These are phyloP conservation scores for Teratosphaeria gauchensis DNA, from an alignment of 2,329 filamentous ascomycete species.

Conservation along the genomic window DNA sequence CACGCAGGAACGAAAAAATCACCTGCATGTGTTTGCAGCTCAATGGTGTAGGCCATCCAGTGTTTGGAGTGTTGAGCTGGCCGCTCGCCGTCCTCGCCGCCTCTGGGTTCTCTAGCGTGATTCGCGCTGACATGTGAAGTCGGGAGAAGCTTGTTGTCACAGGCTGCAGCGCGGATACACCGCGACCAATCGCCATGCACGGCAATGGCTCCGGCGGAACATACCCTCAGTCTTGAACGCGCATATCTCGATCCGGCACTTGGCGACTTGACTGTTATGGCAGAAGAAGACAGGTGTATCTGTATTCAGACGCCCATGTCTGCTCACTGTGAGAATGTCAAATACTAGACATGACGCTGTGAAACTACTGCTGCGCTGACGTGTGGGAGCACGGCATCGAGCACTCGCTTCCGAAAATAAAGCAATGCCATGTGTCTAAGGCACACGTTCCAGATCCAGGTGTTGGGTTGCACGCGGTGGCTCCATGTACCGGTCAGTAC, in stretches of 20 bases:
- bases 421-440: not conserved
- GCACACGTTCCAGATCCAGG: not conserved
- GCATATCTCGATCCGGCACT: not conserved
- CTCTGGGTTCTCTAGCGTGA: not conserved
- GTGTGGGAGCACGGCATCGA: not conserved
- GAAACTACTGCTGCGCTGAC: not conserved
- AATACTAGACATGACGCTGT: not conserved
- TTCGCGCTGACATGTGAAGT: not conserved
- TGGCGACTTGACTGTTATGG: not conserved
- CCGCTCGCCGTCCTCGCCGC: no score
- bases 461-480: not conserved
- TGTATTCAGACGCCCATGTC: not conserved
- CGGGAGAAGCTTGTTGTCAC: not conserved
- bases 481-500: not conserved
- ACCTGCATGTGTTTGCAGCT: not conserved
- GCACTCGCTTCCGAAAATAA: not conserved
- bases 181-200: not conserved
- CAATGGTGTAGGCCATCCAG: not conserved
- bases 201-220: not conserved
- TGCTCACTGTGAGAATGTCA: not conserved
- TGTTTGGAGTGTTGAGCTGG: no score
- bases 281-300: not conserved
- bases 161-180: not conserved
- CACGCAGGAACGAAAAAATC: not conserved
- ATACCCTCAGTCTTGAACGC: not conserved